Base-by-base conservation (phyloP, 257 asterid genomes). In the Cruciata laevipes region DNA sequence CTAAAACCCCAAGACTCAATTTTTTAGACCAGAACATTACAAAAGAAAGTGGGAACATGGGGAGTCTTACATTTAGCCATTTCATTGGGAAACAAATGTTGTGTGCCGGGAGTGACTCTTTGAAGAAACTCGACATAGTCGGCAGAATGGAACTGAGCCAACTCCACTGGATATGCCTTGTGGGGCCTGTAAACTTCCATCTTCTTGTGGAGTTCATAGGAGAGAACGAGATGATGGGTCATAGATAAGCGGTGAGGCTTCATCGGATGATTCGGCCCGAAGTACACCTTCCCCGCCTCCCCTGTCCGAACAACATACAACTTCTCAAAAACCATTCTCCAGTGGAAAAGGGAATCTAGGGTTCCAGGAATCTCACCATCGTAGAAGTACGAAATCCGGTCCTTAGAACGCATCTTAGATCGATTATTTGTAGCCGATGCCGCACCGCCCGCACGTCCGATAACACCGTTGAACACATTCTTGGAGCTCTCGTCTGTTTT, bases 121-220 rank as follows among this genome's bases (percentile, higher is more conserved):
- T 90, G 91, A 82, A 94, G 77, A 75, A 94, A 94, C 78, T 90
- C 97, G 69, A 94, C 97, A 69, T 94, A 94, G 75, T 94, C 97
- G 12, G 97, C 89, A 2, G 99, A 84, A 78, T 94, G 99, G 82
- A 88, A 94, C 85, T 94, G 99, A 6, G 97, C 97, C 76, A 94
- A 77, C 96, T 94, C 99, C 76, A 84, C 92, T 0, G 96, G 95
- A 56, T 94, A 94, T 16, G 97, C 99, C 81, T 90, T 90, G 76
- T 94, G 97, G 73, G 99, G 99, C 88, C 99, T 90, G 82, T 90
- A 94, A 73, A 94, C 62, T 87, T 94, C 99, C 99, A 94, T 94
- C 87, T 88, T 90, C 61, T 83, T 78, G 84, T 94, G 99, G 66
- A 94, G 99, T 24, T 82, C 88, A 73, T 90, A 94, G 20, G 97